Conservation (phyloP, 805 yeast species). For the Blastobotrys muscicola region DNA sequence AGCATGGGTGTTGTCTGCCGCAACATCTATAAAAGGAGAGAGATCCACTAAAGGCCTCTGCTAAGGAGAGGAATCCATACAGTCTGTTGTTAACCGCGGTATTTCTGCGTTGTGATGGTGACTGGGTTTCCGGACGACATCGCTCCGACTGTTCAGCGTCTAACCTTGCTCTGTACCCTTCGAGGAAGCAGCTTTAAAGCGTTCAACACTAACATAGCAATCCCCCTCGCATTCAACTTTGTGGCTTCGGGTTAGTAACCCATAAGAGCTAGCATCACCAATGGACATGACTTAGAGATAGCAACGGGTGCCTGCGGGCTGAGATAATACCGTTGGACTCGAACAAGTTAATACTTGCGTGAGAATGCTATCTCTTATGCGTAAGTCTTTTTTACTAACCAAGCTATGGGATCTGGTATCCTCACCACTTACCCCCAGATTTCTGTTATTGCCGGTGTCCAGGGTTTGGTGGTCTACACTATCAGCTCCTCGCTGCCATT, state of each 20-base stretch:
- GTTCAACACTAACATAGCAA: slow-evolving; percentile 13
- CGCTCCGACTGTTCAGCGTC: too few relatives aligned
- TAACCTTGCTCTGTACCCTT: too few relatives aligned
- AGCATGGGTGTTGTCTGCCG: not conserved
- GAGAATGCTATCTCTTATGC: slow-evolving; percentile 39
- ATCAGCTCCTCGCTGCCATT: slow-evolving; percentile 76
- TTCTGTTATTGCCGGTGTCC: slow-evolving; percentile 77
- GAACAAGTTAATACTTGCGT: slow-evolving; percentile 79
- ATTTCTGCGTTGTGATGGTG: too few relatives aligned
- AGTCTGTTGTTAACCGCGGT: too few relatives aligned
- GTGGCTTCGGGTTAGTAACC: slow-evolving; percentile 74
- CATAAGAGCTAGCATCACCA: not conserved
- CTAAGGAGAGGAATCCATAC: too few relatives aligned
- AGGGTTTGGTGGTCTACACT: slow-evolving; percentile 76
- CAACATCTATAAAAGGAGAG: too few relatives aligned
- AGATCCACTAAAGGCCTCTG: too few relatives aligned
- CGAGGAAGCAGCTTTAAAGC: too few relatives aligned
- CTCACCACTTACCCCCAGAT: slow-evolving; percentile 79
- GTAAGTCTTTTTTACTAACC: slow-evolving; percentile 1
- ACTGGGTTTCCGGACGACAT: too few relatives aligned
- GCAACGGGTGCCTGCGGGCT: slow-evolving; percentile 31
- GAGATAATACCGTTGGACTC: slow-evolving; percentile 74
- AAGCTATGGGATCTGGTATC: slow-evolving; percentile 85
- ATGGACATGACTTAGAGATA: too few relatives aligned
- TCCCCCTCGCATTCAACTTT: slow-evolving; percentile 80